Evolutionary conservation across 2,329 filamentous ascomycete species (phyloP).

Genomic region (Claviceps citrina): DNA sequence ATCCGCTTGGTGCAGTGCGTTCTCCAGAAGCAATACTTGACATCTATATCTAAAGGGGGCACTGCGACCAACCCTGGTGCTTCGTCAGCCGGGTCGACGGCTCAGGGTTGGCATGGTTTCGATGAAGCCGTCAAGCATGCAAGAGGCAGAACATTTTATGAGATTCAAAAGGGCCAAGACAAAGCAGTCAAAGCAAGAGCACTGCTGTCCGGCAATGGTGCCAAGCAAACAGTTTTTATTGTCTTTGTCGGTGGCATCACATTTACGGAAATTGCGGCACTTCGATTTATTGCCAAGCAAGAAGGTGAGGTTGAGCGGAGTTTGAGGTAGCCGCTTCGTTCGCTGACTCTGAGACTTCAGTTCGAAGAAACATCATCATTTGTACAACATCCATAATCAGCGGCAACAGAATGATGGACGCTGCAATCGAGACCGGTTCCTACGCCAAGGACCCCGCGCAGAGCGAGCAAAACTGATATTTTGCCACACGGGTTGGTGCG

Average conservation of each 20-base stretch:
- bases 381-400: conserved; percentile 85
- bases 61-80: conserved; percentile 19
- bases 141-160: conserved; percentile 77
- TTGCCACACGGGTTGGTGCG: background rate
- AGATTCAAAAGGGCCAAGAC: conserved; percentile 81
- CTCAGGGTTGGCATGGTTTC: conserved; percentile 82
- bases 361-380: conserved; percentile 70
- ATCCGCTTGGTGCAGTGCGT: conserved; percentile 85
- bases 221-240: conserved; percentile 79
- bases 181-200: conserved; percentile 79
- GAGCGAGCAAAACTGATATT: conserved; percentile 1
- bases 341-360: conserved; percentile 22
- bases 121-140: conserved; percentile 84
- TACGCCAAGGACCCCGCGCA: conserved; percentile 26
- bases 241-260: conserved; percentile 96
- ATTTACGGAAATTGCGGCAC: conserved; percentile 85
- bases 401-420: conserved; percentile 77
- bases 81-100: conserved; percentile 34
- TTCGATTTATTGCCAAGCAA: conserved; percentile 77
- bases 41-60: conserved; percentile 52
- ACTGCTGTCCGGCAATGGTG: conserved; percentile 62
- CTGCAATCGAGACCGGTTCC: conserved; percentile 58
- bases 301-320: conserved; percentile 36
- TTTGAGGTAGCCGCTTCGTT: background rate
- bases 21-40: conserved; percentile 74